Evolutionary conservation across 1,284 basidiomycete species (phyloP), one percentile per base, ranked within the genome.

Genomic region (Ustilago shanxiensis): DNA sequence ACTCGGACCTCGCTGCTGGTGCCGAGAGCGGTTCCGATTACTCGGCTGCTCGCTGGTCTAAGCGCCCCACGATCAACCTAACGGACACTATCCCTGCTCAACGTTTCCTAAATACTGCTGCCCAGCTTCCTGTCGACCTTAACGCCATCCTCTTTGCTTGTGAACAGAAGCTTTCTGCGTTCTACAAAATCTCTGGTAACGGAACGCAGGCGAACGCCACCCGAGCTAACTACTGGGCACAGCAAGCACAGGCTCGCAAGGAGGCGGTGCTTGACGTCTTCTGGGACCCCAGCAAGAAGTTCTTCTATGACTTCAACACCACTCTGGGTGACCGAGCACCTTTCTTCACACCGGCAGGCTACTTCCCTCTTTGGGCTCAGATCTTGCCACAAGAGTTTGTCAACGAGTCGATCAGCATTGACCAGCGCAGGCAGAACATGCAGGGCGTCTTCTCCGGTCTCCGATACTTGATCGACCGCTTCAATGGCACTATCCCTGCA

Each of bases 331-430:
- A 63, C 22, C 73, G 73, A 16, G 60, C 69, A 22, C 84, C 83
- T 24, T 84, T 93, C 53, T 95, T 91, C 87, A 90, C 90, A 16
- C 88, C 88, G 0, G 93, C 93, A 2, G 91, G 91, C 1, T 93
- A 93, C 86, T 95, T 93, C 86, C 93, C 95, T 0, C 88, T 92
- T 54, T 96, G 95, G 95, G 91, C 89, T 61, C 92, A 91, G 26
- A 94, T 97, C 81, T 88, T 94, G 55, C 95, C 95, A 0, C 83
- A 89, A 18, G 92, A 93, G 75, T 82, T 96, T 11, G 85, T 90
- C 18, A 83, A 87, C 26, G 91, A 90, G 78, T 85, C 87, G 62
- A 85, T 84, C 28, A 63, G 71, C 22, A 83, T 88, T 45, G 64
- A 74, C 29, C 59, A 72, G 60, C 63, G 69, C 9, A 28, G 68